Base-by-base conservation (phyloP, 805 yeast genomes). In the Zygotorulaspora sp. region DNA sequence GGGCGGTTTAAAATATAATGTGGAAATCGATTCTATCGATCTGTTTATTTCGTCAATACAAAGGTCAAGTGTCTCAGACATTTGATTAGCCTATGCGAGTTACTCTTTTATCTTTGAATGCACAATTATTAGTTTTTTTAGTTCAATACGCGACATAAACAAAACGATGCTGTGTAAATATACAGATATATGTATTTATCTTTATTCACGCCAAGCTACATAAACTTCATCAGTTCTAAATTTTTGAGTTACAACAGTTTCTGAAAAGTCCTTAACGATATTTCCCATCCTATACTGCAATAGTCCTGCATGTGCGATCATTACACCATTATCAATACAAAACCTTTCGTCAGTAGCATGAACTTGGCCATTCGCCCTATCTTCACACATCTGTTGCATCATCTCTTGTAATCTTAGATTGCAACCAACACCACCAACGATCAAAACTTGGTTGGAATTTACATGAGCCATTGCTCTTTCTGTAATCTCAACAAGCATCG, bases 381-480 rank as follows among this genome's bases (percentile, higher is more conserved):
- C 97, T 30, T 72, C 61, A 14, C 90, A 95, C 98, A 92, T 92
- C 31, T 74, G 64, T n/a, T 74, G 84, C 98, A 92, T 92, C 98
- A 92, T 92, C 52, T 85, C 80, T 58, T 92, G 98, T 43, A 92
- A 66, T 44, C 97, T 62, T 48, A 79, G 82, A 56, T 92, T 92
- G 50, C 95, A 87, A 0, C 98, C 98, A n/a, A 92, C 98, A 16
- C 98, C 98, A 9, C 98, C 98, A 2, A 92, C 98, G 35, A 92
- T 86, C 33, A 92, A 68, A 13, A 92, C 98, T 58, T 89, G 95
- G 44, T 75, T 75, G 3, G 94, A 74, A 50, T 81, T 80, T 3
- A 90, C 97, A 56, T 92, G 98, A 0, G 98, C 98, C 95, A 92
- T 84, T 2, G 98, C 98, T 26, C 98, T 71, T 58, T 92, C 98